phyloP scores from a whole-genome alignment of 169 alveolate species.

The Plasmodium falciparum region DNA sequence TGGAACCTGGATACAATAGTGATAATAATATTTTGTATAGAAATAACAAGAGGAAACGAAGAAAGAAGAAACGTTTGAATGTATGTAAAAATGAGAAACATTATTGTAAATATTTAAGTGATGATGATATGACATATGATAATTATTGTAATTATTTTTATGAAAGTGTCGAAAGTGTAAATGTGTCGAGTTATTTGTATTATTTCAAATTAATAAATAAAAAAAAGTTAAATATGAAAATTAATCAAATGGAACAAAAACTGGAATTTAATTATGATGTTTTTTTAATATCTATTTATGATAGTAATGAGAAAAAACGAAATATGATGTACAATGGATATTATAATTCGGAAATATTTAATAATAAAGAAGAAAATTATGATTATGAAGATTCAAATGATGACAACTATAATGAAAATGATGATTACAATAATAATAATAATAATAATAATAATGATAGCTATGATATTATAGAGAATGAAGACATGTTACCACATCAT shows the following conservation, averaged over 20 bases:
- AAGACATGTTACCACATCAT: background rate
- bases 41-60: background rate
- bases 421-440: background rate
- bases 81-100: background rate
- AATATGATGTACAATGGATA: background rate
- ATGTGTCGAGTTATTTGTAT: constrained; percentile 17
- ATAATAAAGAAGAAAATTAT: background rate
- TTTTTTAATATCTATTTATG: constrained; percentile 21
- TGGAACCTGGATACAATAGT: background rate
- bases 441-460: background rate
- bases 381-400: background rate
- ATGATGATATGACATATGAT: constrained; percentile 62
- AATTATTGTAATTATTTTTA: constrained; percentile 30
- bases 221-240: constrained; percentile 18
- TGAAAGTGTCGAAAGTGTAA: constrained; percentile 1
- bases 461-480: background rate
- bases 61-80: background rate
- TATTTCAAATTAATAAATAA: constrained; percentile 43
- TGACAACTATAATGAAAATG: background rate
- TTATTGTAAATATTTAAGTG: constrained; percentile 60
- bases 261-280: constrained; percentile 22
- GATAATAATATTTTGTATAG: constrained; percentile 49
- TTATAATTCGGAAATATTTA: background rate
- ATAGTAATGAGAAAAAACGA: background rate
- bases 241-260: constrained; percentile 9